Percentiles rank a stretch among this genome's conserved stretches.
Evolutionary conservation across 768 basidiomycete genomes (phyloP).

Genomic region (Macrolepiota albuminosa): DNA sequence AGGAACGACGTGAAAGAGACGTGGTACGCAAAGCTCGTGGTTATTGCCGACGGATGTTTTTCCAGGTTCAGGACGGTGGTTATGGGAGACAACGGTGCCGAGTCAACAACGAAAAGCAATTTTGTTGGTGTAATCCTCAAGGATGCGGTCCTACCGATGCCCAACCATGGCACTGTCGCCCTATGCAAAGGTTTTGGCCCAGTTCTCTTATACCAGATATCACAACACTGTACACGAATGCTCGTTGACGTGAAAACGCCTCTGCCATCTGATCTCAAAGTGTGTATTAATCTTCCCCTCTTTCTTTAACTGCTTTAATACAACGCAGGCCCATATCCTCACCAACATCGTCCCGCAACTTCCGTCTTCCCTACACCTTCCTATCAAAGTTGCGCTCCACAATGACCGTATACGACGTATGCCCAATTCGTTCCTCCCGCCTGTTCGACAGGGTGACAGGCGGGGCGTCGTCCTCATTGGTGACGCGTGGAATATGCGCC

Average conservation of each 20-base stretch:
- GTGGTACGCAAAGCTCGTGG: slow-evolving; percentile 71
- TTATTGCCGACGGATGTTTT: slow-evolving; percentile 93
- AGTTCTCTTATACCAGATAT: slow-evolving; percentile 91
- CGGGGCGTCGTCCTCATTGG: slow-evolving; percentile 83
- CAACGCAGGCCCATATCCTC: slow-evolving; percentile 59
- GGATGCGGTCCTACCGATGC: slow-evolving; percentile 67
- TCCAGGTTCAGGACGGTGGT: slow-evolving; percentile 82
- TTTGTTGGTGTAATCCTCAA: slow-evolving; percentile 86
- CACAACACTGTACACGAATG: slow-evolving; percentile 84
- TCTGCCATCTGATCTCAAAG: slow-evolving; percentile 79
- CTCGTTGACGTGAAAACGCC: slow-evolving; percentile 86
- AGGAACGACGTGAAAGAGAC: slow-evolving; percentile 44
- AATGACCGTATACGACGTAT: slow-evolving; percentile 80
- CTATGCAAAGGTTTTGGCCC: slow-evolving; percentile 81
- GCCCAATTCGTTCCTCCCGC: slow-evolving; percentile 93
- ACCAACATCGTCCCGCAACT: slow-evolving; percentile 75
- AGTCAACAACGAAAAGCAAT: slow-evolving; percentile 61
- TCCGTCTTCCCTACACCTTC: slow-evolving; percentile 61
- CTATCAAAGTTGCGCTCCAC: slow-evolving; percentile 68
- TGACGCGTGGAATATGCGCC: slow-evolving; percentile 99
- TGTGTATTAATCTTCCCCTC: slow-evolving; percentile 20
- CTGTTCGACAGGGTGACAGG: slow-evolving; percentile 65
- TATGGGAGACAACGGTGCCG: slow-evolving; percentile 46
- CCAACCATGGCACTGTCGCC: slow-evolving; percentile 78
- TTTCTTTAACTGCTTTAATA: not conserved